phyloP scores from a whole-genome alignment of 73 alveolate species.

The Stentor coeruleus region DNA sequence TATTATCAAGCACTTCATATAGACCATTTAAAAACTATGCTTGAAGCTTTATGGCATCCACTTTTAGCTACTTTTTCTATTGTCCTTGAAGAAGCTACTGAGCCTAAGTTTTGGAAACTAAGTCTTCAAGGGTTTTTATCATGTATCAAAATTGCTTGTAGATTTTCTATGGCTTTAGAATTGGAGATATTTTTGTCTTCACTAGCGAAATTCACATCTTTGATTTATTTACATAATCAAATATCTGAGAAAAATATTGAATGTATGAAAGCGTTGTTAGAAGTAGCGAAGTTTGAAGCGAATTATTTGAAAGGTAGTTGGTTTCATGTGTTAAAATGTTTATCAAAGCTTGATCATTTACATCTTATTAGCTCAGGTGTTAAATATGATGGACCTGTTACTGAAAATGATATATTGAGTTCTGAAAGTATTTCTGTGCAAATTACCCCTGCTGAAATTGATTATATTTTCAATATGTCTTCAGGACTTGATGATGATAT shows the following conservation, averaged over 20 bases:
- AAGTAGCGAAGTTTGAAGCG: slow-evolving; percentile 61
- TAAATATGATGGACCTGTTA: slow-evolving; percentile 22
- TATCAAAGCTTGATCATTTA: slow-evolving; percentile 56
- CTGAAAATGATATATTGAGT: background rate
- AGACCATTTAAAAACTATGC: slow-evolving; percentile 53
- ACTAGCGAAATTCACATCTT: slow-evolving; percentile 56
- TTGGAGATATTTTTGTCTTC: slow-evolving; percentile 65
- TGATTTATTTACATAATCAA: slow-evolving; percentile 35
- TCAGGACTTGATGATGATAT: slow-evolving; percentile 57
- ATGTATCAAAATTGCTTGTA: slow-evolving; percentile 61
- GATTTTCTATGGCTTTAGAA: slow-evolving; percentile 54
- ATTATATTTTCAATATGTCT: slow-evolving; percentile 45
- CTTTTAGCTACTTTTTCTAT: slow-evolving; percentile 68
- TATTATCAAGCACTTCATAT: slow-evolving; percentile 40
- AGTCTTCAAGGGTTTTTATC: slow-evolving; percentile 63
- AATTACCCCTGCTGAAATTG: slow-evolving; percentile 53
- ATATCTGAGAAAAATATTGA: slow-evolving; percentile 63
- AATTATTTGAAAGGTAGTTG: slow-evolving; percentile 53
- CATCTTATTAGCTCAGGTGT: slow-evolving; percentile 46
- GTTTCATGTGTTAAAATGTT: slow-evolving; percentile 58
- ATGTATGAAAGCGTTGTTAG: slow-evolving; percentile 53
- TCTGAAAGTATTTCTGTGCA: slow-evolving; percentile 12
- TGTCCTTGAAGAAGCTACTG: slow-evolving; percentile 65
- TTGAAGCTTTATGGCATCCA: slow-evolving; percentile 62
- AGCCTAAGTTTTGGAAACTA: slow-evolving; percentile 37